Evolutionary conservation across 768 basidiomycete genomes (phyloP).

Genomic region (Hysterangium stoloniferum): DNA sequence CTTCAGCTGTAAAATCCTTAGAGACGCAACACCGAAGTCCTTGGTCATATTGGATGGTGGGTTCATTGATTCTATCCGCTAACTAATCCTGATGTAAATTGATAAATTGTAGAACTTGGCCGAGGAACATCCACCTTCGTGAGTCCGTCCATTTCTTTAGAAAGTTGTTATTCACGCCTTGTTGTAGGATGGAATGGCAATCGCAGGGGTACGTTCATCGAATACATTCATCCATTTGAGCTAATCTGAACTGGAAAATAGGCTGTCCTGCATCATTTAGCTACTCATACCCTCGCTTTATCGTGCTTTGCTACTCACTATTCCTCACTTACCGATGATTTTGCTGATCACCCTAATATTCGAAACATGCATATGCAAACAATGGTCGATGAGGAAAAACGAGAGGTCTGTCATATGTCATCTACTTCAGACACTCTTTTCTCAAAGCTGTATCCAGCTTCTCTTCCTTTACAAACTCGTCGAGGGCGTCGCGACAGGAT

Average conservation of each 20-base stretch:
- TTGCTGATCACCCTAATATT: constrained; percentile 85
- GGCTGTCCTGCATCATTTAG: constrained; percentile 91
- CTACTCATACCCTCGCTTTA: constrained; percentile 84
- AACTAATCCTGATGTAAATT: background rate
- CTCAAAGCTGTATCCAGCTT: constrained; percentile 41
- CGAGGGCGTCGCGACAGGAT: constrained; percentile 76
- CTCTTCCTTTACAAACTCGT: constrained; percentile 94
- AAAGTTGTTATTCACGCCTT: constrained; percentile 7
- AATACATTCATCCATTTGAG: background rate
- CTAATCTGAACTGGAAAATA: too few relatives aligned
- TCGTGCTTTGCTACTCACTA: constrained; percentile 99
- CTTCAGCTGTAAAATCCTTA: constrained; percentile 80
- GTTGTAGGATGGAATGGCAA: constrained; percentile 92
- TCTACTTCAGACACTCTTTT: background rate
- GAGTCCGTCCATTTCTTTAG: constrained; percentile 20
- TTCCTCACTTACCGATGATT: constrained; percentile 91
- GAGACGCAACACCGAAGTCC: constrained; percentile 89
- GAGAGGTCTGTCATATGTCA: constrained; percentile 49
- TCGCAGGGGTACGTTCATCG: constrained; percentile 63
- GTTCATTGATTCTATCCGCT: constrained; percentile 18
- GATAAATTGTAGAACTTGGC: constrained; percentile 63
- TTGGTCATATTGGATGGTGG: constrained; percentile 91
- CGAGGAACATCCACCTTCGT: constrained; percentile 94
- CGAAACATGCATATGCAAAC: constrained; percentile 96
- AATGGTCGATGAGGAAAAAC: constrained; percentile 84